phyloP scores from a whole-genome alignment of 768 basidiomycete genomes.

The Ramaria sp. region DNA sequence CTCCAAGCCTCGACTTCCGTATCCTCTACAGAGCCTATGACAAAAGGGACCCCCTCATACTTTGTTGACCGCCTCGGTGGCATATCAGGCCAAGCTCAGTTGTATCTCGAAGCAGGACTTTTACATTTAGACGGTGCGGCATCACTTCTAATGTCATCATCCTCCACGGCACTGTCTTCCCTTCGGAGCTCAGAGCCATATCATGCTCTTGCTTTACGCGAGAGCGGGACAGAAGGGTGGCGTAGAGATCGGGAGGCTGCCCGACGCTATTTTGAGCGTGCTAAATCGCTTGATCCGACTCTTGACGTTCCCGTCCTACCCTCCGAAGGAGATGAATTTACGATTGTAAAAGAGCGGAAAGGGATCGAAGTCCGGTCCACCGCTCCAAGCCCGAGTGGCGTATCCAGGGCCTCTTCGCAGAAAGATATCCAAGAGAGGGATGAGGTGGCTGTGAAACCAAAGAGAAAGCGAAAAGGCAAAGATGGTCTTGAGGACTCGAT shows the following conservation, averaged over 20 bases:
- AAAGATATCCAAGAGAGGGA: slow-evolving; percentile 5
- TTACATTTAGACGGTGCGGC: slow-evolving; percentile 77
- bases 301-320: slow-evolving; percentile 65
- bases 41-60: slow-evolving; percentile 46
- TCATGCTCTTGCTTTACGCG: slow-evolving; percentile 25
- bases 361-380: slow-evolving; percentile 10
- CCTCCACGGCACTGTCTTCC: slow-evolving; percentile 68
- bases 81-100: slow-evolving; percentile 51
- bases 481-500: slow-evolving; percentile 34
- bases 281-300: slow-evolving; percentile 43
- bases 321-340: slow-evolving; percentile 24
- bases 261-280: slow-evolving; percentile 60
- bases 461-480: slow-evolving; percentile 49
- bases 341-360: slow-evolving; percentile 11
- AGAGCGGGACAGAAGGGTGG: slow-evolving; percentile 62
- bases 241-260: slow-evolving; percentile 63
- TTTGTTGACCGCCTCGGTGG: slow-evolving; percentile 61
- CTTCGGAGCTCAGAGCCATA: slow-evolving; percentile 46
- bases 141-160: slow-evolving; percentile 48
- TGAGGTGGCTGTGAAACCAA: slow-evolving; percentile 10
- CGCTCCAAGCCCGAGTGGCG: background rate
- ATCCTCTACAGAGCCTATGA: slow-evolving; percentile 24
- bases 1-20: slow-evolving; percentile 31
- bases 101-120: slow-evolving; percentile 70
- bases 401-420: background rate